Evolutionary conservation across 306 rosid species (phyloP), one percentile per base, ranked within the genome.

Genomic region (Rosa persica): DNA sequence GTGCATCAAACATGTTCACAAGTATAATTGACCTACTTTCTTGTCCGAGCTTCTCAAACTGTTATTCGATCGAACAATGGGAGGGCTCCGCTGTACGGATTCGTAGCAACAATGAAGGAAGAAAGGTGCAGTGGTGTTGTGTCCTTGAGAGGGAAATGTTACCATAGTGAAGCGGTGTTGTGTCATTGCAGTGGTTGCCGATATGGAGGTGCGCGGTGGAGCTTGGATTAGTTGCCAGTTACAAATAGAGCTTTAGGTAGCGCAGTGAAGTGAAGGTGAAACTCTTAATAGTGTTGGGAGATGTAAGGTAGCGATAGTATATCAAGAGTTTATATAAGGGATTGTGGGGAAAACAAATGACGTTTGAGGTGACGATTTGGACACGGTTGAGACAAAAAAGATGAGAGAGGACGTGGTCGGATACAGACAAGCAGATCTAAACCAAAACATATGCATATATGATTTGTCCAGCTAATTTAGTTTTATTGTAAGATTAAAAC

Each of bases 101-200:
- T 71, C 4, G 78, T 10, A 17, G 49, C 81, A 20, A 62, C 57
- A 30, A 83, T 16, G 54, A 78, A 81, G 12, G 87, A 81, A 3
- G 86, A 86, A 27, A 86, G 68, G 67, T 86, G n/a, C n/a, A n/a
- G n/a, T n/a, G n/a, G n/a, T n/a, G 60, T 79, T 76, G 78, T 87
- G 90, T 23, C 90, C 87, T 27, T 81, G 88, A 0, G 75, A 81
- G 0, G 84, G 80, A 38, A 20, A 77, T 4, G 78, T 43, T 0
- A 79, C 62, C 6, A 87, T n/a, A 2, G 81, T 70, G 64, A 84
- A 38, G 30, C 66, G 81, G 27, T 43, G 79, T 8, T 71, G 34
- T 8, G 6, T 61, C 83, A 85, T 82, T 55, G 55, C 7, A 57
- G 34, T 58, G 16, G 6, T 19, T 8, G 65, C 1, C 42, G 22